Evolutionary conservation across 495 filamentous ascomycete genomes (phyloP), one percentile per base, ranked within the genome.

Genomic region (Penicillium antarcticum): DNA sequence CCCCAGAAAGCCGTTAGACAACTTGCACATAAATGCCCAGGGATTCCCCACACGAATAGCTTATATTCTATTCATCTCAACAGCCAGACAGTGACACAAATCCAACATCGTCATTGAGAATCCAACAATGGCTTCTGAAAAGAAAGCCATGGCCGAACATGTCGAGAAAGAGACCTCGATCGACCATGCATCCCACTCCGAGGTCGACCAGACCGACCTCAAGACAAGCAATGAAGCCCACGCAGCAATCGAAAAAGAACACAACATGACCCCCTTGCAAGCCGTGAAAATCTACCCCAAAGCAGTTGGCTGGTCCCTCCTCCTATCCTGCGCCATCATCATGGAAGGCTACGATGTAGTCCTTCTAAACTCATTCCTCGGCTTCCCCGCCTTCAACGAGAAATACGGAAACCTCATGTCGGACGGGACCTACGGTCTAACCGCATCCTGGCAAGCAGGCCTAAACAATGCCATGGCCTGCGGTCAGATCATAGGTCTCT

Each of bases 401-500:
- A 85, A 85, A 55, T 89, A 87, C 61, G 87, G 86, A 21, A 71
- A 80, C 32, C 57, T 70, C 50, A 55, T 76, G 10, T 42, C 71
- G 2, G 66, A 81, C 34, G 83, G 81, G 19, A 8, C 4, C 0
- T 42, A 41, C 47, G 40, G 61, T 63, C 3, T 88, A 83, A 63
- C 74, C 87, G 56, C 72, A 86, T 14, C 70, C 81, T 23, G 87
- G 87, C 86, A 89, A 67, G 70, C 86, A 4, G 86, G 84, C 37
- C 68, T 89, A n/a, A 85, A 80, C 48, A 88, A 89, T 55, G 86
- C 71, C 40, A 74, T 70, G 14, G 62, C 67, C 23, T 70, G 77
- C 52, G 86, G 87, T 13, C 85, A 88, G 65, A 82, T 89, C 41
- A 78, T 91, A 48, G 87, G 87, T 47, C 74, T 89, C 4, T 66